phyloP scores from a whole-genome alignment of 2,329 filamentous ascomycete genomes.

The Grosmannia huntii region DNA sequence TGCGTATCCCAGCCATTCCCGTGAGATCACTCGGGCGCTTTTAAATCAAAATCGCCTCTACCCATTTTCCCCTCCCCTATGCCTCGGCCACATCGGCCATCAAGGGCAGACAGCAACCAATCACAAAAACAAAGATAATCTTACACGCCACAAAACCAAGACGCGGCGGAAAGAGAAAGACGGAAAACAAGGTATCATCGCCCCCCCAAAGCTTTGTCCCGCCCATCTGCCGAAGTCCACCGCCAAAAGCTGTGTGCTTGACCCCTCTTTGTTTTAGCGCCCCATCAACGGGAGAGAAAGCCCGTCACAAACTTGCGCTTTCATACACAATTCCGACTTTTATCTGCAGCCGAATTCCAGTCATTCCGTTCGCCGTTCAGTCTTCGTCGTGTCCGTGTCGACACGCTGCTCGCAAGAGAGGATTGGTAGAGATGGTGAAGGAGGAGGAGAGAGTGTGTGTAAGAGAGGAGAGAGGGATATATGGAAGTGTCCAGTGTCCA shows the following conservation, averaged over 20 bases:
- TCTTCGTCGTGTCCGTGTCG: not conserved
- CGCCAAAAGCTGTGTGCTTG: not conserved
- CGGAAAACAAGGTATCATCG: constrained; percentile 1
- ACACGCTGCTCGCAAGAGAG: not conserved
- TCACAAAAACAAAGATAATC: not conserved
- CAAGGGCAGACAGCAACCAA: not conserved
- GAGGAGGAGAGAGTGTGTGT: not conserved
- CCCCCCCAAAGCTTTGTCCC: not conserved
- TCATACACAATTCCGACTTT: not conserved
- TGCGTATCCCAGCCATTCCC: not conserved
- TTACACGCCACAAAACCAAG: not conserved
- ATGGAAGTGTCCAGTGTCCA: not conserved
- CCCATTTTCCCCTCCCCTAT: not conserved
- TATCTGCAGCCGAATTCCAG: not conserved
- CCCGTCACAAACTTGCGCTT: not conserved
- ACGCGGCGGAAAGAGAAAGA: not conserved
- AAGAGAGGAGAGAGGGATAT: not conserved
- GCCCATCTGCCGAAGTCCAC: not conserved
- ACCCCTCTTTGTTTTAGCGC: not conserved
- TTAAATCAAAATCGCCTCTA: not conserved
- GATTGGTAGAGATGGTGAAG: not conserved
- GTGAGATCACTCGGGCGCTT: not conserved
- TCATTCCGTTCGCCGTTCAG: not conserved
- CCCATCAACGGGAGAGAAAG: not conserved
- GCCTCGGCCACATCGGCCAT: not conserved